Percentiles rank a stretch among this genome's conserved stretches.
Conservation (phyloP, 345 rosid genomes). For the Heritiera littoralis region DNA sequence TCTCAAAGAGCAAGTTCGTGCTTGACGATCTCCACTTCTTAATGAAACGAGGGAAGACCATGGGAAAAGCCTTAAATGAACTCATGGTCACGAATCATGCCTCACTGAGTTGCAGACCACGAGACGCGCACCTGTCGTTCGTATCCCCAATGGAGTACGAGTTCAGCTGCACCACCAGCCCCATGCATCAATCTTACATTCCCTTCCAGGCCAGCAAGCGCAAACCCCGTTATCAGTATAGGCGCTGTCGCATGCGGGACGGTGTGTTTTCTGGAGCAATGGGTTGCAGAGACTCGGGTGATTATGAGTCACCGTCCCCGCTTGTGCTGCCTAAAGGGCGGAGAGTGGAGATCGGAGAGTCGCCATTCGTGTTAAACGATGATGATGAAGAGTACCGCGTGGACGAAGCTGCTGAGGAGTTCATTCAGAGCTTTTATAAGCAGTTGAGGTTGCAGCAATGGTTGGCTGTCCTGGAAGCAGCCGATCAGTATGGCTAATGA, state of each 20-base stretch:
- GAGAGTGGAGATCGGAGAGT: not conserved
- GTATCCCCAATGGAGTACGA: constrained; percentile 20
- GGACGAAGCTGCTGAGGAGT: constrained; percentile 17
- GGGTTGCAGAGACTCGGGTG: constrained; percentile 9
- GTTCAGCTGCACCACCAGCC: constrained; percentile 18
- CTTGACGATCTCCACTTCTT: constrained; percentile 12
- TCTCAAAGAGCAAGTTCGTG: constrained; percentile 20
- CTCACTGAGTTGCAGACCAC: constrained; percentile 1
- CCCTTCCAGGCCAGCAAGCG: not conserved
- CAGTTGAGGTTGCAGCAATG: constrained; percentile 20
- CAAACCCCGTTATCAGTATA: not conserved
- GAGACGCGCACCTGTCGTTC: not conserved
- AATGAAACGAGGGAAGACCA: constrained; percentile 17
- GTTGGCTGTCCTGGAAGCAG: constrained; percentile 18
- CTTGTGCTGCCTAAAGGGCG: not conserved
- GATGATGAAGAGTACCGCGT: constrained; percentile 8
- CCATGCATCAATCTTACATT: constrained; percentile 10
- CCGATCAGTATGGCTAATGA: constrained; percentile 16
- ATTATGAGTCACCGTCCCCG: constrained; percentile 18
- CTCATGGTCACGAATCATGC: not conserved
- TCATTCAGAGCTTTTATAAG: constrained; percentile 10
- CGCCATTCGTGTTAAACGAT: constrained; percentile 15
- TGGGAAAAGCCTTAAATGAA: constrained; percentile 20
- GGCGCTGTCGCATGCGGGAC: not conserved
- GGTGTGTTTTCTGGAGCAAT: not conserved